Evolutionary conservation across 352 stramenopile genomes (phyloP).

Genomic region (Globisporangium ultimum): DNA sequence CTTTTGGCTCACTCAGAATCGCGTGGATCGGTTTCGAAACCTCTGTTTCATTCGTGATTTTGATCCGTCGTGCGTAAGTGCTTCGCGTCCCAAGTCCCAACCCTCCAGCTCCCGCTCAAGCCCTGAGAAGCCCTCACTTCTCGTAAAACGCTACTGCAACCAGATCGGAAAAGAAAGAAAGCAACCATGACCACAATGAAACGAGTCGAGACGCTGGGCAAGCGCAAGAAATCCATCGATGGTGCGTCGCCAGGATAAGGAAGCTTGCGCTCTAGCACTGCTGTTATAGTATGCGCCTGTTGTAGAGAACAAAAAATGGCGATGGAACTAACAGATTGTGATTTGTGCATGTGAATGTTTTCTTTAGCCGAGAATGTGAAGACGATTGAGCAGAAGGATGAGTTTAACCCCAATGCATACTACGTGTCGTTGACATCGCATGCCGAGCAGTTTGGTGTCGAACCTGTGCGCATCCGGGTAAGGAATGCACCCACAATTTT

Average conservation of each 20-base stretch:
- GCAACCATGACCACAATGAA: constrained; percentile 48
- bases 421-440: constrained; percentile 88
- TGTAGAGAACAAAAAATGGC: background rate
- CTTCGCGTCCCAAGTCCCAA: background rate
- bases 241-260: constrained; percentile 26
- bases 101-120: constrained; percentile 1
- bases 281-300: background rate
- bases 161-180: background rate
- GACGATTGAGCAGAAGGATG: constrained; percentile 77
- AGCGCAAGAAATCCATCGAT: constrained; percentile 88
- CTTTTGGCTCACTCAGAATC: background rate
- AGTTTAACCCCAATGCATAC: constrained; percentile 85
- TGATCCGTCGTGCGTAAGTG: constrained; percentile 16
- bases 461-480: constrained; percentile 84
- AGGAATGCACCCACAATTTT: constrained; percentile 1
- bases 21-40: constrained; percentile 5
- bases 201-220: constrained; percentile 82
- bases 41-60: constrained; percentile 15
- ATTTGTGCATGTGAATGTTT: background rate
- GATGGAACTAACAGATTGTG: background rate
- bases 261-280: background rate
- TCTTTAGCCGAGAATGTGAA: constrained; percentile 71
- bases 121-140: background rate
- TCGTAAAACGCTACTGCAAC: background rate
- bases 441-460: constrained; percentile 82